phyloP scores from a whole-genome alignment of 2,329 filamentous ascomycete species.

The Neoascochyta sp. region DNA sequence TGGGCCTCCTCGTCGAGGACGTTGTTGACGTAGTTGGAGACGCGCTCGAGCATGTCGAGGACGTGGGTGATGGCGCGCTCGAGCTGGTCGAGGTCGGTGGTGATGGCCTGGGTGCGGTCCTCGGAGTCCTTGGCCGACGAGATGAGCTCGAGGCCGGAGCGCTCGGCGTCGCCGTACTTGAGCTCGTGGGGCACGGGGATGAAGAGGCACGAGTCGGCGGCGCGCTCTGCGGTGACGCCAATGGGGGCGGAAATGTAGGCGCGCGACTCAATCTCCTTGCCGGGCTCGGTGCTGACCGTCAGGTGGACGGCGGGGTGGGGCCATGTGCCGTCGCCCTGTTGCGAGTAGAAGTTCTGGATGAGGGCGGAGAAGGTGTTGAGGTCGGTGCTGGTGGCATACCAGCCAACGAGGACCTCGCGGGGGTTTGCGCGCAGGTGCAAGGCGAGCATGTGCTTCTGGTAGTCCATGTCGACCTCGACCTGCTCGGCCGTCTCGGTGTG shows the following conservation, averaged over 20 bases:
- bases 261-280: conserved; percentile 81
- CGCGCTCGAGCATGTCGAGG: conserved; percentile 82
- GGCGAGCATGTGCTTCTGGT: conserved; percentile 98
- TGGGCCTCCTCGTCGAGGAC: conserved; percentile 90
- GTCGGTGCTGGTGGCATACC: conserved; percentile 96
- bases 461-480: conserved; percentile 99
- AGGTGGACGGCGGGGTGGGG: conserved; percentile 97
- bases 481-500: conserved; percentile 98
- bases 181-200: conserved; percentile 96
- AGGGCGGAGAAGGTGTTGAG: conserved; percentile 97
- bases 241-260: conserved; percentile 96
- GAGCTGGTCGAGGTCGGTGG: conserved; percentile 85
- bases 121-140: conserved; percentile 76
- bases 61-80: conserved; percentile 85
- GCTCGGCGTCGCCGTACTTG: conserved; percentile 77
- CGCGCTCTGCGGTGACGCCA: conserved; percentile 89
- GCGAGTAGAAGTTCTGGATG: conserved; percentile 99
- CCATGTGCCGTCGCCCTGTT: conserved; percentile 93
- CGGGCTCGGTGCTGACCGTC: conserved; percentile 86
- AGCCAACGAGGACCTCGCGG: conserved; percentile 89
- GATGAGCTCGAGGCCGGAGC: conserved; percentile 77
- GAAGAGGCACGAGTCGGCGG: conserved; percentile 94
- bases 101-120: conserved; percentile 66
- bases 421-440: conserved; percentile 92
- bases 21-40: conserved; percentile 86